These are phyloP conservation scores for Debaryomyces nepalensis DNA, from an alignment of 1,139 yeast species.

Conservation along the genomic window DNA sequence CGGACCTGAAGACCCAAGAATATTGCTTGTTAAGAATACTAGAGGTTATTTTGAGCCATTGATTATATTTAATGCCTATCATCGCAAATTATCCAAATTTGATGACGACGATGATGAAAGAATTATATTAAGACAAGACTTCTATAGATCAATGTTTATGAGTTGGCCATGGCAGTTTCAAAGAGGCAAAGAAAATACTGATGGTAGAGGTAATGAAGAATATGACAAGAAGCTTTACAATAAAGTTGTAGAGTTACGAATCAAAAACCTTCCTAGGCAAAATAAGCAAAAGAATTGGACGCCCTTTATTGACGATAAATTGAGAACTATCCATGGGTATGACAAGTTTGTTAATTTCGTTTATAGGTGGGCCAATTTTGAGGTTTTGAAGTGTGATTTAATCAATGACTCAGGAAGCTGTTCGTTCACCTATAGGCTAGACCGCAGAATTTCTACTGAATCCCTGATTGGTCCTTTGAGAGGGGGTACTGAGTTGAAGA, in stretches of 20 bases:
- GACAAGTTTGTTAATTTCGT: conserved; percentile 39
- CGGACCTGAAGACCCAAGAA: conserved; percentile 52
- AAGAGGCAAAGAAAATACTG: conserved; percentile 32
- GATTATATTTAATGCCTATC: conserved; percentile 38
- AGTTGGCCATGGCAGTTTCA: conserved; percentile 34
- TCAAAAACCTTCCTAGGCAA: conserved; percentile 28
- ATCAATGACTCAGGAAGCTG: conserved; percentile 30
- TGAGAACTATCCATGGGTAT: conserved; percentile 25
- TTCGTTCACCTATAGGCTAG: conserved; percentile 28
- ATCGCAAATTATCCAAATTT: conserved; percentile 28
- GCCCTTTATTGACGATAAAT: conserved; percentile 37
- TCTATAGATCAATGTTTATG: conserved; percentile 22
- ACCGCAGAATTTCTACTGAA: conserved; percentile 21
- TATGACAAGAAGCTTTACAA: conserved; percentile 27
- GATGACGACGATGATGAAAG: conserved; percentile 32
- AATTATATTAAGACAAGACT: conserved; percentile 17
- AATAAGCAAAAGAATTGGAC: conserved; percentile 50
- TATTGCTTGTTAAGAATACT: conserved; percentile 35
- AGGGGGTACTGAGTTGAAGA: conserved; percentile 44
- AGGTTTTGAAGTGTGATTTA: conserved; percentile 40
- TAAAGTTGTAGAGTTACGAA: conserved; percentile 29
- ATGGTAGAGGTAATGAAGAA: conserved; percentile 24
- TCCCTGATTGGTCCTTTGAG: conserved; percentile 38
- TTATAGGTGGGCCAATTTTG: conserved; percentile 44
- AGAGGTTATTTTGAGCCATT: conserved; percentile 43